Conservation (phyloP, 179 eudicot genomes). For the Monotropa hypopitys region DNA sequence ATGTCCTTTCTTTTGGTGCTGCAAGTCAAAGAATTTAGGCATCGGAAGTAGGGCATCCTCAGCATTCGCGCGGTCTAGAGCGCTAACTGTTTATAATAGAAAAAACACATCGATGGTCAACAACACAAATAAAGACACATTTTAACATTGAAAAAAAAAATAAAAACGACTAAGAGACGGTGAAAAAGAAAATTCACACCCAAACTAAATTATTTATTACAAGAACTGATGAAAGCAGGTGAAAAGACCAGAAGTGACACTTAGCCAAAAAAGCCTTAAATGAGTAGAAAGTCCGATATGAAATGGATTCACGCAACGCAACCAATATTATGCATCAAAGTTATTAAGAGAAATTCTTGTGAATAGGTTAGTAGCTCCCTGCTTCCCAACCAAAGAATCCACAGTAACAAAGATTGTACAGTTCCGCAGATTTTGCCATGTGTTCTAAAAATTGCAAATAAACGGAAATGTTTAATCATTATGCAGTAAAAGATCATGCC, state of each 20-base stretch:
- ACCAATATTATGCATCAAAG: slow-evolving; percentile 1
- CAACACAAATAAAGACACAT: slow-evolving; percentile 7
- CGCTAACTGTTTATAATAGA: slow-evolving; percentile 53
- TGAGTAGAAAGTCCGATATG: background rate
- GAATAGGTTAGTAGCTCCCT: background rate
- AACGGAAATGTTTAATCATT: background rate
- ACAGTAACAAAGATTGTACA: background rate
- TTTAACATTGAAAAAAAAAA: background rate
- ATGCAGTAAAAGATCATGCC: background rate
- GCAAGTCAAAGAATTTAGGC: slow-evolving; percentile 42
- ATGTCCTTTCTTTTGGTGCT: slow-evolving; percentile 20
- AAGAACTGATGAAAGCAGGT: background rate
- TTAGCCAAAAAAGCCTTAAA: background rate
- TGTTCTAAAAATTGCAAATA: background rate
- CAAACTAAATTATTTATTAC: background rate
- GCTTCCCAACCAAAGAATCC: background rate
- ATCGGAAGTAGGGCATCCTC: slow-evolving; percentile 78
- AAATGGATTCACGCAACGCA: background rate
- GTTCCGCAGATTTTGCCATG: background rate
- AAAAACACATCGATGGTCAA: slow-evolving; percentile 10
- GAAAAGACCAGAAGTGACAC: background rate
- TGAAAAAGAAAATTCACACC: background rate
- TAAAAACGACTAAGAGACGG: background rate
- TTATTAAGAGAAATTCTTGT: background rate
- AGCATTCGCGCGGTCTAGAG: slow-evolving; percentile 81